phyloP scores from a whole-genome alignment of 78 protist species.

The Planoprotostelium fungivorum region DNA sequence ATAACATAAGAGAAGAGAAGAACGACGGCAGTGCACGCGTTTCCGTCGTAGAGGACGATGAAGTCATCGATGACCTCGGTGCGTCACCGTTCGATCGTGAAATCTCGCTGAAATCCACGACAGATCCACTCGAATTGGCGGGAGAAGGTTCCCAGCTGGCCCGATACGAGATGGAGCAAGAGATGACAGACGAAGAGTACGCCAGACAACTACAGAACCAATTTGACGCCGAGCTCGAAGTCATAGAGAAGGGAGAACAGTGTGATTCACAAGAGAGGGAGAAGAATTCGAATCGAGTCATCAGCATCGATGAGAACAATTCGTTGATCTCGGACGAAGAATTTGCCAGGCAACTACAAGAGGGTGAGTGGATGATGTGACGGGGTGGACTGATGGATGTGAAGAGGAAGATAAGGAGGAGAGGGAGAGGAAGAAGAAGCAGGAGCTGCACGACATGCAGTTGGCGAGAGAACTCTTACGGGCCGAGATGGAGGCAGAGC shows the following conservation, averaged over 20 bases:
- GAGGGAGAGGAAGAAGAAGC: not conserved
- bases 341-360: not conserved
- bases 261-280: not conserved
- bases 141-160: not conserved
- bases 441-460: too few relatives aligned
- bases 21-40: too few relatives aligned
- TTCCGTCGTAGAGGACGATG: too few relatives aligned
- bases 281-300: not conserved
- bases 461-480: too few relatives aligned
- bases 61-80: too few relatives aligned
- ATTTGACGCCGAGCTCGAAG: not conserved
- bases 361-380: not conserved
- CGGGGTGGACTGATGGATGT: too few relatives aligned
- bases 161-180: not conserved
- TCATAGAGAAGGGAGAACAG: not conserved
- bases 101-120: too few relatives aligned
- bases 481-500: too few relatives aligned
- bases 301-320: not conserved
- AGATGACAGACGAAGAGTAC: not conserved
- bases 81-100: too few relatives aligned
- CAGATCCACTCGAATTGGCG: not conserved
- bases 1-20: too few relatives aligned
- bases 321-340: not conserved
- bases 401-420: not conserved
- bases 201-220: not conserved